Evolutionary conservation across 75 land plant species (phyloP).

Genomic region (Larix kaempferi): DNA sequence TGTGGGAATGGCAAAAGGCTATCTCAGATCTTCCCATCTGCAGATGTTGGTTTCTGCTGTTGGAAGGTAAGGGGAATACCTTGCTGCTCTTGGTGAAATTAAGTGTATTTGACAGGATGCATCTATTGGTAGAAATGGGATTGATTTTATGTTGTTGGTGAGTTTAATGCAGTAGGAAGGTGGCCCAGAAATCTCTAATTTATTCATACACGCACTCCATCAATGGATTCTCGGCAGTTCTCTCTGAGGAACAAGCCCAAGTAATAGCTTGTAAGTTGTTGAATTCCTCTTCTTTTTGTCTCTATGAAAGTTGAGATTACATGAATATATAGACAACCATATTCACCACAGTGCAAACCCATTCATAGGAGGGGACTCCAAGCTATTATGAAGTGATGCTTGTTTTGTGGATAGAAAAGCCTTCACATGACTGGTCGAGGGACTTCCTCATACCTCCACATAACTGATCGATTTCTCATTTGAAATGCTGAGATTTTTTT

Average conservation of each 20-base stretch:
- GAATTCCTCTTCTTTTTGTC: not conserved
- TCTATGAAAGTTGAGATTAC: not conserved
- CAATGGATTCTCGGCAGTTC: slow-evolving; percentile 11
- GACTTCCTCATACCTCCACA: too few species aligned
- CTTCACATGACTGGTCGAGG: too few species aligned
- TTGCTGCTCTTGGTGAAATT: too few species aligned
- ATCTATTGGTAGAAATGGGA: not conserved
- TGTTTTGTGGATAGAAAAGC: too few species aligned
- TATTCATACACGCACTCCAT: slow-evolving; percentile 6
- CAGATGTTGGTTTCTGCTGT: slow-evolving; percentile 11
- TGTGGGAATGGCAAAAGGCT: not conserved
- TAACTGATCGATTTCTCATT: too few species aligned
- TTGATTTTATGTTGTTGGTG: not conserved
- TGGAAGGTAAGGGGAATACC: not conserved
- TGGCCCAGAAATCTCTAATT: not conserved
- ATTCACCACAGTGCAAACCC: not conserved
- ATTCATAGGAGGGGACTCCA: not conserved
- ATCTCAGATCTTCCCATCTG: slow-evolving; percentile 9
- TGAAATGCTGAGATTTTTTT: too few species aligned
- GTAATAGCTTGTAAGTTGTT: slow-evolving; percentile 3
- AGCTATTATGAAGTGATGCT: too few species aligned
- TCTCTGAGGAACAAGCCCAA: slow-evolving; percentile 3
- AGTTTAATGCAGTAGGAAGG: not conserved
- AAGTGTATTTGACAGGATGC: not conserved
- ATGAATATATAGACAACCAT: not conserved